Conservation (phyloP, 192 early-diverging fungal genomes). For the Kickxella alabastrina region DNA sequence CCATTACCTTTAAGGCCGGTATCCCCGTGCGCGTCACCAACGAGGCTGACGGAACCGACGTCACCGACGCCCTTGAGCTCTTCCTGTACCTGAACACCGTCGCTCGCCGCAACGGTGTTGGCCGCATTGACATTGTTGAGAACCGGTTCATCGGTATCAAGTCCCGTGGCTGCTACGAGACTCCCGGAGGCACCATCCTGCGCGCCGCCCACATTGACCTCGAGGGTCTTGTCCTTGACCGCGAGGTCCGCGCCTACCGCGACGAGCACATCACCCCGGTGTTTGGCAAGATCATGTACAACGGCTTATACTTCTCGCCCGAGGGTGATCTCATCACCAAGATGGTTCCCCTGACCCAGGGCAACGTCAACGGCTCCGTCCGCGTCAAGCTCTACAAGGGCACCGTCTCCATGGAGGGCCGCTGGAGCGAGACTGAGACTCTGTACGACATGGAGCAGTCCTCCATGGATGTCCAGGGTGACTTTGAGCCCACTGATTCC, state of each 20-base stretch:
- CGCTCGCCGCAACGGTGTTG: constrained; percentile 95
- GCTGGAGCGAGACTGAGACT: constrained; percentile 73
- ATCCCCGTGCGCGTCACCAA: constrained; percentile 88
- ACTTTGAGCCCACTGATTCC: constrained; percentile 88
- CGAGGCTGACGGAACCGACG: constrained; percentile 62
- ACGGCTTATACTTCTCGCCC: constrained; percentile 95
- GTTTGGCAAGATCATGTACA: constrained; percentile 79
- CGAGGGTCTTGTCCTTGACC: constrained; percentile 92
- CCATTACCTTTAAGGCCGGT: constrained; percentile 84
- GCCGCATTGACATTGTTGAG: constrained; percentile 99
- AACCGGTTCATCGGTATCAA: constrained; percentile 99
- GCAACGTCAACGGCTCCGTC: constrained; percentile 86
- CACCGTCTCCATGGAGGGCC: constrained; percentile 82
- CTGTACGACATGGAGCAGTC: constrained; percentile 95
- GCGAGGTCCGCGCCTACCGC: constrained; percentile 88
- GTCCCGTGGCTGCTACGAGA: constrained; percentile 99
- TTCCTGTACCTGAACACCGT: constrained; percentile 96
- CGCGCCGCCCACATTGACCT: constrained; percentile 93
- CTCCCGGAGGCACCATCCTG: constrained; percentile 95
- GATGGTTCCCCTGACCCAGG: constrained; percentile 78
- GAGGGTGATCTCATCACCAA: constrained; percentile 88
- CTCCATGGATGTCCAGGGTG: constrained; percentile 91
- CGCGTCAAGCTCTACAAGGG: constrained; percentile 98
- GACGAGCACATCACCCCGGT: constrained; percentile 88
- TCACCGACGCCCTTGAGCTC: constrained; percentile 71